Base-by-base conservation (phyloP, 164 flowering plant species). In the Chloranthus sessilifolius region DNA sequence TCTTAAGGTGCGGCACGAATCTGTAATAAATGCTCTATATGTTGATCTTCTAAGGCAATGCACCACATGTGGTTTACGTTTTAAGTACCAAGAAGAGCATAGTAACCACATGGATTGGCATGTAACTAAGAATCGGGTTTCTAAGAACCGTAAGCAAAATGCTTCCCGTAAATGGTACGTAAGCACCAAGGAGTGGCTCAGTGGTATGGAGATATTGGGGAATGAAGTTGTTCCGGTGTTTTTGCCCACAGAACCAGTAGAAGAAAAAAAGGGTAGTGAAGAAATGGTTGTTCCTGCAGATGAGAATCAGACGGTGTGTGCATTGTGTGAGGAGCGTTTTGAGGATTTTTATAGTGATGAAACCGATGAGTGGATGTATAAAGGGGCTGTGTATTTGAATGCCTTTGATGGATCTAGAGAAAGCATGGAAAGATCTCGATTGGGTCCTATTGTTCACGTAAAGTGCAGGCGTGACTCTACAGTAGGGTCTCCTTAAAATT, bases 101-200 rank as follows among this genome's bases (percentile, higher is more conserved):
- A 78, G 96, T 31, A 75, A 60, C 58, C 99, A 94, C 57, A 94
- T 94, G 97, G 97, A 94, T 69, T 94, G 99, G 99, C 99, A 94
- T 72, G 97, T 88, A 35, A 86, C 88, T 14, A 89, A 72, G 64
- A 92, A 92, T 52, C 81, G 99, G 19, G 67, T 74, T 53, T 76
- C 88, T 7, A 88, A 73, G 59, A 83, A 68, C 57, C 85, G 85
- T 17, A 89, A 86, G 67, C 89, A 83, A 52, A 89, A 81, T 30
- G 79, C 95, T 59, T 94, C 99, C 50, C 85, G 96, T 1, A 86
- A 81, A 50, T 94, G 99, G 99, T 89, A 84, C 75, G 89, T 85
- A 3, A 83, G 74, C 70, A 62, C 72, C 41, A 72, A 59, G 37
- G 75, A 84, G 79, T 94, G 97, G 97, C 88, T 92, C 33, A 83